Conservation (phyloP, 768 basidiomycete species). For the Neoboletus brunneissimus region DNA sequence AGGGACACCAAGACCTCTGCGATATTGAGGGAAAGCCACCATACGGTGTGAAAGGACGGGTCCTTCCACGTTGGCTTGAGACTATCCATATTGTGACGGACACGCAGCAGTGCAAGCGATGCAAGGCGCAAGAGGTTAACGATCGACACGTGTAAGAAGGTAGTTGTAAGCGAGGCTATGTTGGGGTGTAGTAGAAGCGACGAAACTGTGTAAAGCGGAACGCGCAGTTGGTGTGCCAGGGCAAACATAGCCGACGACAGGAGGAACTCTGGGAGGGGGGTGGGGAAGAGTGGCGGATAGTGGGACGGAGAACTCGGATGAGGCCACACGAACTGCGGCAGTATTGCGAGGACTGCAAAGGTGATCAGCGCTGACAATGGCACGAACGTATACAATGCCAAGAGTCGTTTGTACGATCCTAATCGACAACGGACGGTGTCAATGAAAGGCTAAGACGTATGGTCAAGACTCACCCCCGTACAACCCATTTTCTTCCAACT, state of each 20-base stretch:
- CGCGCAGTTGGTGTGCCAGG: constrained; percentile 30
- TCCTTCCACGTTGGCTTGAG: constrained; percentile 53
- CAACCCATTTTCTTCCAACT: constrained; percentile 47
- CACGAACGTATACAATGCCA: constrained; percentile 59
- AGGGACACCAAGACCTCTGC: constrained; percentile 66
- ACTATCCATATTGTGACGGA: constrained; percentile 42
- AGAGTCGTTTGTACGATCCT: constrained; percentile 62
- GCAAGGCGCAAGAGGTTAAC: constrained; percentile 54
- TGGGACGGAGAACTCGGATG: constrained; percentile 34
- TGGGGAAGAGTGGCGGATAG: constrained; percentile 51
- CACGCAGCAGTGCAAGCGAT: constrained; percentile 50
- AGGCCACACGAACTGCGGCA: constrained; percentile 52
- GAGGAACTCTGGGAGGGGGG: constrained; percentile 64
- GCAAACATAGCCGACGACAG: constrained; percentile 55
- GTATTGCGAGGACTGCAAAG: constrained; percentile 47
- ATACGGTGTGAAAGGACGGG: constrained; percentile 60
- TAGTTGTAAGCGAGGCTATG: constrained; percentile 36
- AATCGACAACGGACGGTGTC: constrained; percentile 1
- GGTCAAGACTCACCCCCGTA: constrained; percentile 42
- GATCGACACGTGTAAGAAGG: constrained; percentile 47
- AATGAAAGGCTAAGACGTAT: background rate
- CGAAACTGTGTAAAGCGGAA: constrained; percentile 35
- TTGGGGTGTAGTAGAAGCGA: constrained; percentile 28
- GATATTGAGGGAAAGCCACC: constrained; percentile 73
- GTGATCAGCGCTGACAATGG: constrained; percentile 51